phyloP scores from a whole-genome alignment of 2,329 filamentous ascomycete species.

The Coniochaeta sp. region DNA sequence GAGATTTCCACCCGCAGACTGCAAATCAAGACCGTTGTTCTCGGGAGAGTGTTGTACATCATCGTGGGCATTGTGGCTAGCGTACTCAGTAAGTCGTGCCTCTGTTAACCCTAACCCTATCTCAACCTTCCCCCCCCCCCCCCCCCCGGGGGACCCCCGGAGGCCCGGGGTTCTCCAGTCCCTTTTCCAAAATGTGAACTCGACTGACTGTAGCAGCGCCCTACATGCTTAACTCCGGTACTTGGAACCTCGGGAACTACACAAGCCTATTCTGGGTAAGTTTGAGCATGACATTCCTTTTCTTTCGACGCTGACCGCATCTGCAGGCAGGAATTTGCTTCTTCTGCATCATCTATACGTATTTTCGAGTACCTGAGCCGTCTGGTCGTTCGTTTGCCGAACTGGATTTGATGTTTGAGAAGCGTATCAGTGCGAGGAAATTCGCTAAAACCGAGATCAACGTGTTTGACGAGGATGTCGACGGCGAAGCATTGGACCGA shows the following conservation, averaged over 20 bases:
- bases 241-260: conserved; percentile 84
- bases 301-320: not conserved
- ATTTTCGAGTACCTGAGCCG: conserved; percentile 75
- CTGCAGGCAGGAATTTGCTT: conserved; percentile 64
- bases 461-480: conserved; percentile 45
- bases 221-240: conserved; percentile 84
- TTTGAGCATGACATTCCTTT: not conserved
- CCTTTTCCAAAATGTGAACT: not conserved
- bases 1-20: conserved; percentile 77
- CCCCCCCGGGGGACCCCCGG: too few species aligned
- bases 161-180: too few species aligned
- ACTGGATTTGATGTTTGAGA: conserved; percentile 77
- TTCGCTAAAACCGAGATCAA: conserved; percentile 55
- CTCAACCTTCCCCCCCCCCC: too few species aligned
- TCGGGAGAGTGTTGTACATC: conserved; percentile 76
- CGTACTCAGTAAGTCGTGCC: conserved; percentile 47
- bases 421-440: conserved; percentile 60
- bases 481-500: conserved; percentile 34
- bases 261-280: conserved; percentile 56
- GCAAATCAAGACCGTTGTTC: conserved; percentile 85
- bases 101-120: too few species aligned
- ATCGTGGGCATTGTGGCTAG: conserved; percentile 74
- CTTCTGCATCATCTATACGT: conserved; percentile 73
- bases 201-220: conserved; percentile 36
- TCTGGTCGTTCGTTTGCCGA: conserved; percentile 76